Evolutionary conservation across 192 early-diverging fungal genomes (phyloP).

Genomic region (Backusella parvicylindrica): DNA sequence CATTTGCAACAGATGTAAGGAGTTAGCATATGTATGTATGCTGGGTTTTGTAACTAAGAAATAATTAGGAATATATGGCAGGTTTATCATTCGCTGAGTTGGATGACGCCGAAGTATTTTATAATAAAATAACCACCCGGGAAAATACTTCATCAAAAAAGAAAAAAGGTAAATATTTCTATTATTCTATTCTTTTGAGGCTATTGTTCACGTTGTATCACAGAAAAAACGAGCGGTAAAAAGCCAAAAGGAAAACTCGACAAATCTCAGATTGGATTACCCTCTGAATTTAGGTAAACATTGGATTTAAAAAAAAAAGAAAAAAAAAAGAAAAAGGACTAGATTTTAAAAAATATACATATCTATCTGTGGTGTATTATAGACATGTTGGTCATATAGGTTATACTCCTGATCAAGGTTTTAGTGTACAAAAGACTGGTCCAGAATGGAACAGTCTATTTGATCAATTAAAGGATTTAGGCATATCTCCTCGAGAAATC

Average conservation of each 20-base stretch:
- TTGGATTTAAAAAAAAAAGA: neutral
- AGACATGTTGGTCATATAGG: conserved; percentile 63
- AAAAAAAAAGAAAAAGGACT: neutral
- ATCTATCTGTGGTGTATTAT: conserved; percentile 14
- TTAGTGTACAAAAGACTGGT: conserved; percentile 63
- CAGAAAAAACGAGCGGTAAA: conserved; percentile 39
- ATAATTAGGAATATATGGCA: conserved; percentile 50
- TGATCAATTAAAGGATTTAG: conserved; percentile 62
- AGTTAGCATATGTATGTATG: neutral
- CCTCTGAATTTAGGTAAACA: conserved; percentile 46
- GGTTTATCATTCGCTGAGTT: conserved; percentile 72
- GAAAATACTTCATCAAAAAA: conserved; percentile 31
- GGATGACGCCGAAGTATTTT: conserved; percentile 62
- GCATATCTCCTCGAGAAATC: conserved; percentile 59
- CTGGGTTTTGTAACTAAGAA: too few species aligned
- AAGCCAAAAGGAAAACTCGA: conserved; percentile 50
- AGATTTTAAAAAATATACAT: neutral
- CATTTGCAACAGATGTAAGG: conserved; percentile 66
- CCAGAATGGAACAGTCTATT: conserved; percentile 71
- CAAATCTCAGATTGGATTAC: conserved; percentile 58
- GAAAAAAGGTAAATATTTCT: conserved; percentile 37
- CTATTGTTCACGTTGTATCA: conserved; percentile 23
- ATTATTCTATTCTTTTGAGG: neutral
- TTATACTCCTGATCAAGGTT: conserved; percentile 56
- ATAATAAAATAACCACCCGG: conserved; percentile 57